Evolutionary conservation across 2,329 filamentous ascomycete genomes (phyloP).

Genomic region (Ophiognomonia clavigignenti-juglandacearum): DNA sequence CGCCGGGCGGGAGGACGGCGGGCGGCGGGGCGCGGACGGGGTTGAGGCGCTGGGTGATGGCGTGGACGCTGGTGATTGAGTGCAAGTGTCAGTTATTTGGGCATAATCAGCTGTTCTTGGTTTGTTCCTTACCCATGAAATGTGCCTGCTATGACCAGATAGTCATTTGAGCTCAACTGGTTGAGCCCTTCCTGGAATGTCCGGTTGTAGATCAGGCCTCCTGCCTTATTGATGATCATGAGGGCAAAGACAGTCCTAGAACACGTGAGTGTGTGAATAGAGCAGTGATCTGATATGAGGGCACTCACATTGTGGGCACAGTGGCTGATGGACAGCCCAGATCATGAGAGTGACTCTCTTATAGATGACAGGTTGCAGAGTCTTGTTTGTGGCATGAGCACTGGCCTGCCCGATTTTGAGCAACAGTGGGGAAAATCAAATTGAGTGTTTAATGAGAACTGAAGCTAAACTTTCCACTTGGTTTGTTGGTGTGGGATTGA

Average conservation of each 20-base stretch:
- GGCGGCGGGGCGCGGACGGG: constrained; percentile 42
- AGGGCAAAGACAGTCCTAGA: constrained; percentile 87
- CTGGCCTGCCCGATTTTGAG: not conserved
- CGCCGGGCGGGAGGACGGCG: constrained; percentile 29
- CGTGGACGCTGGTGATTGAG: constrained; percentile 50
- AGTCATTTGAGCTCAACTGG: constrained; percentile 91
- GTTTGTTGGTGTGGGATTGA: no score
- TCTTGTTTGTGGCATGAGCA: not conserved
- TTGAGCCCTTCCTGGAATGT: constrained; percentile 84
- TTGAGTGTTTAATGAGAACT: no score
- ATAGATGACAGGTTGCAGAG: not conserved
- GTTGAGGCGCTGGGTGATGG: constrained; percentile 60
- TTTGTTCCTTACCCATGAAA: constrained; percentile 77
- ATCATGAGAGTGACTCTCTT: not conserved
- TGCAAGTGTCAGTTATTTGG: not conserved
- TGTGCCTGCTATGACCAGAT: constrained; percentile 91
- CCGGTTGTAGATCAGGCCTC: constrained; percentile 92
- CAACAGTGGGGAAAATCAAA: no score
- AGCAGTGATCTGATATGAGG: not conserved
- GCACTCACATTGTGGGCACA: constrained; percentile 11
- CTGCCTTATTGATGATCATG: constrained; percentile 98
- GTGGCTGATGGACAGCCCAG: not conserved
- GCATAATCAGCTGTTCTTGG: not conserved
- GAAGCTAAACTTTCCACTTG: no score
- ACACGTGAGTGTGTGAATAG: not conserved